phyloP scores from a whole-genome alignment of 306 rosid species.

The Sphenostylis stenocarpa region DNA sequence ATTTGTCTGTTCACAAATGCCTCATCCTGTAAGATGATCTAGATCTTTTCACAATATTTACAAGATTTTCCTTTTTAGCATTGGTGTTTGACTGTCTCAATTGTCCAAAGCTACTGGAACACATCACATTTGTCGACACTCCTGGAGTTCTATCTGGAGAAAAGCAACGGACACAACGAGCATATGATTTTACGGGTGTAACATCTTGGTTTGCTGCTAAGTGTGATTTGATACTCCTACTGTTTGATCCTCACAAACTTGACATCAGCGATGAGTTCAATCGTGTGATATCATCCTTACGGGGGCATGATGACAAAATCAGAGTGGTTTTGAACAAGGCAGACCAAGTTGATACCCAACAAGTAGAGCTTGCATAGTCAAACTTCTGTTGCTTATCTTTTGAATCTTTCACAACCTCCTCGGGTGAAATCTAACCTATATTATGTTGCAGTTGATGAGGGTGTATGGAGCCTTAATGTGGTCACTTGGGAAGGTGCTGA shows the following conservation, averaged over 20 bases:
- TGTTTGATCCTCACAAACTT: constrained; percentile 95
- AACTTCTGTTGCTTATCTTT: constrained; percentile 11
- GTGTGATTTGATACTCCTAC: constrained; percentile 80
- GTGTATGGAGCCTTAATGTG: constrained; percentile 98
- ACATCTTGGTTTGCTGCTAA: constrained; percentile 96
- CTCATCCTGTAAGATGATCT: constrained; percentile 70
- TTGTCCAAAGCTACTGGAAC: constrained; percentile 67
- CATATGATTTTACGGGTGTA: constrained; percentile 86
- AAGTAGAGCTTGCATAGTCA: constrained; percentile 45
- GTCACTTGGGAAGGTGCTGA: constrained; percentile 94
- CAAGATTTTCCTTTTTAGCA: not conserved
- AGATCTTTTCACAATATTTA: constrained; percentile 1
- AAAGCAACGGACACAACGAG: constrained; percentile 89
- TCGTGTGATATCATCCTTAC: constrained; percentile 86
- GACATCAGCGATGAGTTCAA: constrained; percentile 93
- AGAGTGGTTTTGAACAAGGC: constrained; percentile 94
- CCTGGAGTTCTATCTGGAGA: constrained; percentile 97
- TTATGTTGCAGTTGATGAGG: constrained; percentile 75
- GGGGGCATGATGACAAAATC: constrained; percentile 89
- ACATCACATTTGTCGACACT: constrained; percentile 87
- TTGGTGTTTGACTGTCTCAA: constrained; percentile 7
- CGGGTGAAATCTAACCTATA: constrained; percentile 9
- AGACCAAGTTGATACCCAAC: constrained; percentile 90
- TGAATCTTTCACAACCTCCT: not conserved
- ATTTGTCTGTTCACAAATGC: constrained; percentile 94